phyloP scores from a whole-genome alignment of 805 yeast species.

The Metschnikowia cerradonensis region DNA sequence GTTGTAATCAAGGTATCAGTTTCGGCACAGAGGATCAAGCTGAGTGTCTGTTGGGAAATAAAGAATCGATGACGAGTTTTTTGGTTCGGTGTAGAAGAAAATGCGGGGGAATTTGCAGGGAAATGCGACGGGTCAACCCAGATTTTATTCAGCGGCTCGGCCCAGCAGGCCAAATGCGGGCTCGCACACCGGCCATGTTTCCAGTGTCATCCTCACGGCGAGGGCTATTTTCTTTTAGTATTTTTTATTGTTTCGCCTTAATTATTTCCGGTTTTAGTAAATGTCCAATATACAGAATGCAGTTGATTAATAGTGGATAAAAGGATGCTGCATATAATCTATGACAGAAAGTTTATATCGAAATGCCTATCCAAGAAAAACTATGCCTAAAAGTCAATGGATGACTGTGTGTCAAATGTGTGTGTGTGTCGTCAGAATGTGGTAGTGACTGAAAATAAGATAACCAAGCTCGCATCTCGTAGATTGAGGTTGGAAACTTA shows the following conservation, averaged over 20 bases:
- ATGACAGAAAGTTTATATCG: too few species aligned
- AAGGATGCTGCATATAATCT: too few species aligned
- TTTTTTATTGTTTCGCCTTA: neutral
- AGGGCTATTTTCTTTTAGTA: neutral
- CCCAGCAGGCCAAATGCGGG: constrained; percentile 1
- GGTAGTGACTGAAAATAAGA: neutral
- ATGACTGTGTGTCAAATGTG: neutral
- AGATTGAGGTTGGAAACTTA: neutral
- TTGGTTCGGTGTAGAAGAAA: constrained; percentile 6
- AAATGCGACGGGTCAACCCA: neutral
- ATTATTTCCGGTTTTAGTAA: neutral
- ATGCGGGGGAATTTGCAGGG: constrained; percentile 4
- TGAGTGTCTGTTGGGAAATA: constrained; percentile 1
- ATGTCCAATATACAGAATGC: neutral
- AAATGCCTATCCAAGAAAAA: too few species aligned
- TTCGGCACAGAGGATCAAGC: constrained; percentile 1
- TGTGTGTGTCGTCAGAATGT: too few species aligned
- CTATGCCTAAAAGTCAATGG: too few species aligned
- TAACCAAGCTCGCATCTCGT: neutral
- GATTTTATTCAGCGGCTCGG: neutral
- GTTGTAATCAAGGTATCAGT: neutral
- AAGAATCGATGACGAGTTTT: constrained; percentile 3
- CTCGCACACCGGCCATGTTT: neutral
- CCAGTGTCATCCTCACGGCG: neutral
- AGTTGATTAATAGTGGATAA: too few species aligned